These are phyloP conservation scores for Leccinum incarnatum DNA, from an alignment of 768 basidiomycete species.

Conservation along the genomic window DNA sequence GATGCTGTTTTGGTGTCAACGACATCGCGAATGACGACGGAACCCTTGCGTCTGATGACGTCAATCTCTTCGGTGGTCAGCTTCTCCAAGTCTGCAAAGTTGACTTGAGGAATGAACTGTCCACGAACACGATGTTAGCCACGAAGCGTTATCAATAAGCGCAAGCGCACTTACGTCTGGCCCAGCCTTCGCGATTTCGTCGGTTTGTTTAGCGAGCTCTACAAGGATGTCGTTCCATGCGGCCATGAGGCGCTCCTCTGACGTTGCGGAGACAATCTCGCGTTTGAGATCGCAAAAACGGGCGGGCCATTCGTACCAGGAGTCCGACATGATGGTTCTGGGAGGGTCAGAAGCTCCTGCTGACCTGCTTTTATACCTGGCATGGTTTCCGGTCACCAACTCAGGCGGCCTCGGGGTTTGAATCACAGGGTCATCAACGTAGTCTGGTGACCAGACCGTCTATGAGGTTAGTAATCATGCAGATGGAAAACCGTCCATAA, in stretches of 20 bases:
- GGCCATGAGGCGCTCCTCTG: slow-evolving; percentile 44
- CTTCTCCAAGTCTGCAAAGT: slow-evolving; percentile 50
- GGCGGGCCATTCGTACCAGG: slow-evolving; percentile 19
- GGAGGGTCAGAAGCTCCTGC: not conserved
- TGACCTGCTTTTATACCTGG: slow-evolving; percentile 14
- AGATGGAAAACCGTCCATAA: too few relatives aligned
- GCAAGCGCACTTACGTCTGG: slow-evolving; percentile 40
- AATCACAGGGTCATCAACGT: not conserved
- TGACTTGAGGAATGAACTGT: slow-evolving; percentile 62
- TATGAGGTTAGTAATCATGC: not conserved
- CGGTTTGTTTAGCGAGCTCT: slow-evolving; percentile 46
- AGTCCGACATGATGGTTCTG: slow-evolving; percentile 13
- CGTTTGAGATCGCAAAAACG: slow-evolving; percentile 59
- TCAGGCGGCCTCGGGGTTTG: not conserved
- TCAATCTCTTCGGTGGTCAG: slow-evolving; percentile 46
- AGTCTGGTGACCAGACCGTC: not conserved
- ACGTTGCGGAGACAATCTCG: slow-evolving; percentile 50
- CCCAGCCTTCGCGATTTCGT: slow-evolving; percentile 45
- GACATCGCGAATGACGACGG: slow-evolving; percentile 59
- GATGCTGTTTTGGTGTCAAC: slow-evolving; percentile 55
- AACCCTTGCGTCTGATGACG: slow-evolving; percentile 52
- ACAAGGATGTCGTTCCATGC: slow-evolving; percentile 59
- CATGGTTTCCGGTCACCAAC: not conserved
- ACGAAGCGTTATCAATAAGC: not conserved
- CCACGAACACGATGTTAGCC: not conserved